Evolutionary conservation across 495 filamentous ascomycete genomes (phyloP).

Genomic region (Aspergillus bridgeri): DNA sequence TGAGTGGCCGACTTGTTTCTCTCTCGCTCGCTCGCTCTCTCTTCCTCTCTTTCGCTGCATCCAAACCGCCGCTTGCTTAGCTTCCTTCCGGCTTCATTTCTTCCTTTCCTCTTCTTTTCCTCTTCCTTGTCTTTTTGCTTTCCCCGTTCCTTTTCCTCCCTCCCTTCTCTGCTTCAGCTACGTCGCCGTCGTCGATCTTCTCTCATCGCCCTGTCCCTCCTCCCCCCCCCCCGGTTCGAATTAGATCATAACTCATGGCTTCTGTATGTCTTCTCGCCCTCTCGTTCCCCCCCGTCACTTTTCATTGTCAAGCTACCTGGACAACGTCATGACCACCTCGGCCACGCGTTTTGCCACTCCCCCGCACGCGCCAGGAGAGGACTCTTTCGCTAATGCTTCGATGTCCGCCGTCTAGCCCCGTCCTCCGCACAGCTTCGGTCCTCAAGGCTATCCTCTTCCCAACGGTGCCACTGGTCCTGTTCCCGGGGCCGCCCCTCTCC

Average conservation of each 20-base stretch:
- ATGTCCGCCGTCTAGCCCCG: constrained; percentile 33
- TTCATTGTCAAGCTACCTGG: constrained; percentile 16
- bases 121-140: constrained; percentile 18
- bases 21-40: constrained; percentile 6
- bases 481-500: constrained; percentile 51
- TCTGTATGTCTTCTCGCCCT: constrained; percentile 42
- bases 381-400: constrained; percentile 11
- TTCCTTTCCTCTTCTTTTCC: constrained; percentile 19
- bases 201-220: neutral
- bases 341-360: constrained; percentile 12
- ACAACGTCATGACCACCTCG: constrained; percentile 19
- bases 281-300: constrained; percentile 13
- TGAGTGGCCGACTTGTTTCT: constrained; percentile 10
- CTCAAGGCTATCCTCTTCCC: constrained; percentile 49
- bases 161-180: constrained; percentile 22
- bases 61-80: constrained; percentile 10
- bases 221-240: neutral
- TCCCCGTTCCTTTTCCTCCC: constrained; percentile 19
- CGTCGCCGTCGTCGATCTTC: constrained; percentile 13
- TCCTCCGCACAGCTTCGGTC: constrained; percentile 44
- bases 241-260: constrained; percentile 43
- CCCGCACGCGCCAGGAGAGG: constrained; percentile 8
- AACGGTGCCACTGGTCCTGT: constrained; percentile 49
- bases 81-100: constrained; percentile 18
- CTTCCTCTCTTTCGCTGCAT: constrained; percentile 14